Base-by-base conservation (phyloP, 2,329 filamentous ascomycete genomes). In the Colletotrichum sp. region DNA sequence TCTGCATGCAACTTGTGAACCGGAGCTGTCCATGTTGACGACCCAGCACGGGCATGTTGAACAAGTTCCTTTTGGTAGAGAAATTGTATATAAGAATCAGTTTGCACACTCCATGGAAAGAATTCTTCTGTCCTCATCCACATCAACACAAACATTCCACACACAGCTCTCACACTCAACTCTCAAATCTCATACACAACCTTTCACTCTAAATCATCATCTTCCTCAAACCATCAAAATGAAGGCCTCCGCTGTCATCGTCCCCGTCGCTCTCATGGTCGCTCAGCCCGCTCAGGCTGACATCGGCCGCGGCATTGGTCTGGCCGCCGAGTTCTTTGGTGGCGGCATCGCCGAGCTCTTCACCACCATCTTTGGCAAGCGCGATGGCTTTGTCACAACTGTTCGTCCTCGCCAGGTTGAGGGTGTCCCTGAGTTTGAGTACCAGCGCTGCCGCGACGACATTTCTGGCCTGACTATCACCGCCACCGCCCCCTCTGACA, bases 361-460 rank as follows among this genome's bases (percentile, higher is more conserved):
- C 57, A 30, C 24, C 26, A 13, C 5, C 5, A 13, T 60, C 57
- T 60, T 60, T 2, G 57, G 57, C 57, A 60, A 60, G 57, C 57
- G 57, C 12, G 26, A 30, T 30, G 71, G 16, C 64, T 77, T 57
- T 16, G 13, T 60, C 13, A 26, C 36, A 0, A 21, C 24, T 9
- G 32, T 69, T 34, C 60, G 39, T 4, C 21, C 39, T 24, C 63
- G 62, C 16, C 62, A 72, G 63, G 49, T 55, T 9, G 24, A 69
- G 36, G 76, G 76, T 2, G 76, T 78, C 26, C 76, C 76, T 3
- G 62, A 78, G 63, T 63, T 72, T 12, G 76, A 78, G 65, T 78
- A 69, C 60, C 69, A 78, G 39, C 72, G 76, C 63, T 78, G 76
- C 73, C 63, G 65, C 30, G 60, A 65, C 8, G 69, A 76, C 26